Conservation (phyloP, 805 yeast species). For the Crinitomyces ghanaensis region DNA sequence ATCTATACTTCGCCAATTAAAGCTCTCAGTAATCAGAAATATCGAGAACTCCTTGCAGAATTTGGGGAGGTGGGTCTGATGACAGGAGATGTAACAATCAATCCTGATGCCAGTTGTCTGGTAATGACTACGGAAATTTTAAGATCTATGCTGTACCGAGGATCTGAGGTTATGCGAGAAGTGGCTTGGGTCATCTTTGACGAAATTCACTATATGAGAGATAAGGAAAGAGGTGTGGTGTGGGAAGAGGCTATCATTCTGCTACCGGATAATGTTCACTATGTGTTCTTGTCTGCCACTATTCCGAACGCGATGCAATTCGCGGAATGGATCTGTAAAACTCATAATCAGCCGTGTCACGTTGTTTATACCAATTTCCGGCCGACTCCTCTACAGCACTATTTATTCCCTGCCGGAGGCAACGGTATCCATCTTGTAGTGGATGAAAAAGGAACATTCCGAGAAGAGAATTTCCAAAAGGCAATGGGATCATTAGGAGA, state of each 20-base stretch:
- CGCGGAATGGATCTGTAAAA: constrained; percentile 97
- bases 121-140: constrained; percentile 99
- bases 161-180: constrained; percentile 96
- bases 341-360: constrained; percentile 93
- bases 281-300: constrained; percentile 89
- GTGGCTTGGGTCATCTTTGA: constrained; percentile 98
- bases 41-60: constrained; percentile 82
- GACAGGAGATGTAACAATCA: constrained; percentile 98
- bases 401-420: constrained; percentile 95
- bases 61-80: constrained; percentile 95
- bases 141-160: constrained; percentile 92
- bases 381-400: constrained; percentile 97
- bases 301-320: constrained; percentile 97
- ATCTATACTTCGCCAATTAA: constrained; percentile 93
- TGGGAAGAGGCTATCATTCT: constrained; percentile 98
- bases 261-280: constrained; percentile 90
- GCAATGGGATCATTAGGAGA: constrained; percentile 93
- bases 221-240: constrained; percentile 95
- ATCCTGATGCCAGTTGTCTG: constrained; percentile 95
- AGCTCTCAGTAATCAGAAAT: constrained; percentile 89
- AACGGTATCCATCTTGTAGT: constrained; percentile 96
- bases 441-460: constrained; percentile 89
- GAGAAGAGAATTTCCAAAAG: constrained; percentile 96
- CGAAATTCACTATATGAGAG: constrained; percentile 98
- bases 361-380: constrained; percentile 98